Base-by-base conservation (phyloP, 805 yeast species). In the Barnettozyma wickerhamii region DNA sequence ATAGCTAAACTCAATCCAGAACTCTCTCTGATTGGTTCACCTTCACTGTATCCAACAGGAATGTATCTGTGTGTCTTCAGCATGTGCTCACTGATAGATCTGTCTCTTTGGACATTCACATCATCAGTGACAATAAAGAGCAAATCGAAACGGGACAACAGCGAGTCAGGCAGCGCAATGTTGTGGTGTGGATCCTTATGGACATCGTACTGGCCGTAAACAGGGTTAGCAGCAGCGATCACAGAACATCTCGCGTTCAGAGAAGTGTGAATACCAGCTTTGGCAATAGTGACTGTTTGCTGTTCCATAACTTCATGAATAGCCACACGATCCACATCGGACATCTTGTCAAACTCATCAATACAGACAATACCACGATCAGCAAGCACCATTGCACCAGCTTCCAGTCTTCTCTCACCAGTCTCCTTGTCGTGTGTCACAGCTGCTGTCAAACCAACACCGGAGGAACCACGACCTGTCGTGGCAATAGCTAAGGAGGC, bases 301-400 rank as follows among this genome's bases (percentile, higher is more conserved):
- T 93, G 99, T 69, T 93, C 99, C 99, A 93, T 93, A 37, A 93
- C 99, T 74, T 93, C 99, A 65, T 93, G 99, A 57, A 93, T 93
- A 2, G 98, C 98, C 38, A 93, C 98, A 60, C 99, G 77, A 68
- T 93, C 99, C 20, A 81, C 78, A 62, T 93, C 99, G 47, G 86
- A 82, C 99, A 93, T 93, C 65, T 93, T 93, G 68, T 91, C 99
- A 59, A 93, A 93, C 71, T 93, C 99, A 72, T 93, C 99, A 56
- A 93, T 95, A 75, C 99, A 93, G 31, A 93, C 97, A 42, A 93
- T 75, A 49, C 99, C 99, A 50, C 97, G 72, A 65, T 93, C 99
- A 10, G 98, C 99, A 48, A 93, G 71, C 29, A 93, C 99, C 97
- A 93, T 91, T 4, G 99, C 99, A 73, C 99, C 99, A 1, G 98